Evolutionary conservation across 768 basidiomycete genomes (phyloP).

Genomic region (Zangia roseola): DNA sequence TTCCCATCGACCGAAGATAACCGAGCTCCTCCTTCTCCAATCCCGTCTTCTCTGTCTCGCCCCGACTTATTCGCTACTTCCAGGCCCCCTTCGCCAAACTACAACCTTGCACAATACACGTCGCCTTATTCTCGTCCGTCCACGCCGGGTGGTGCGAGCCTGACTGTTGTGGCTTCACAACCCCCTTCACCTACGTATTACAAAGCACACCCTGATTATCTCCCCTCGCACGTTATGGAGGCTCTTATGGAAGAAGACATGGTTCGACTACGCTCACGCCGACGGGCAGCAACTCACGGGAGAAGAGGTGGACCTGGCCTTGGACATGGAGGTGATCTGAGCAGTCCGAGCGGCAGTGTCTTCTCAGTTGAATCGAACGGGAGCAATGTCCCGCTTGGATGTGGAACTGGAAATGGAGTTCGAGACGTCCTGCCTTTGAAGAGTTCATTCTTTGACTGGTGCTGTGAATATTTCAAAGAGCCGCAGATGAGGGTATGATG

Average conservation of each 20-base stretch:
- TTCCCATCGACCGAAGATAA: slow-evolving; percentile 66
- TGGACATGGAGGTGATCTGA: slow-evolving; percentile 42
- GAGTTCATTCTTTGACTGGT: slow-evolving; percentile 94
- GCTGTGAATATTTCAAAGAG: slow-evolving; percentile 95
- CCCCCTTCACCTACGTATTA: slow-evolving; percentile 34
- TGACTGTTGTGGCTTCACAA: slow-evolving; percentile 24
- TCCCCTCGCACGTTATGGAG: slow-evolving; percentile 80
- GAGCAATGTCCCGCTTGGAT: slow-evolving; percentile 68
- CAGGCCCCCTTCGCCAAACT: slow-evolving; percentile 74
- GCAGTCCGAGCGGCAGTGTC: slow-evolving; percentile 73
- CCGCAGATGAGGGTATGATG: slow-evolving; percentile 92
- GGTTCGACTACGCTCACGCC: slow-evolving; percentile 79
- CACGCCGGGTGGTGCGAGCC: slow-evolving; percentile 35
- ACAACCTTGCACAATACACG: slow-evolving; percentile 72
- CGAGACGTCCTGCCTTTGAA: slow-evolving; percentile 86
- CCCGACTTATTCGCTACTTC: slow-evolving; percentile 43
- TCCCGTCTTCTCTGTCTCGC: slow-evolving; percentile 21
- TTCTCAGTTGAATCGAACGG: slow-evolving; percentile 73
- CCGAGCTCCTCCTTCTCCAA: slow-evolving; percentile 37
- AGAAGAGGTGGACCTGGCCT: slow-evolving; percentile 41
- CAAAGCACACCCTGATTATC: slow-evolving; percentile 49
- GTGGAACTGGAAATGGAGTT: slow-evolving; percentile 79
- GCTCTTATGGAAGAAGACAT: slow-evolving; percentile 93
- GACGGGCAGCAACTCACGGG: slow-evolving; percentile 41
- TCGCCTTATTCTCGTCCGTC: slow-evolving; percentile 69